Base-by-base conservation (phyloP, 2,329 filamentous ascomycete species). In the Botrytis porri region DNA sequence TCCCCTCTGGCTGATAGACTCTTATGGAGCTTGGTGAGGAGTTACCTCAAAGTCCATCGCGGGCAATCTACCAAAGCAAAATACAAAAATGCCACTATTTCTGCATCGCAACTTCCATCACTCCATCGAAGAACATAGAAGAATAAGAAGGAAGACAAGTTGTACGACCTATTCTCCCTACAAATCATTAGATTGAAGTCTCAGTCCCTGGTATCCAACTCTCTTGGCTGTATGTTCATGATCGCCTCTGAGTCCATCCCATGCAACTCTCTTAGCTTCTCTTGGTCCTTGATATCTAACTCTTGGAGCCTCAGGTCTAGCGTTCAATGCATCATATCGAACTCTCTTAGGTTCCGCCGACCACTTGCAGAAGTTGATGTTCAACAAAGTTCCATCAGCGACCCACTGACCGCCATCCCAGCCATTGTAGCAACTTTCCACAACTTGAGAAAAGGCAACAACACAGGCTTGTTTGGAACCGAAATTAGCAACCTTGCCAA, bases 331-430 rank as follows among this genome's bases (percentile, higher is more conserved):
- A 16, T 45, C 29, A 25, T 22, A 35, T 22, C 41, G 22, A 32
- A 48, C 41, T 25, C 18, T 35, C 41, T 45, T 35, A 14, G n/a
- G 0, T 1, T 64, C 62, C 22, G 29, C 29, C 18, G 41, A 35
- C 62, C 62, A 64, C 45, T 45, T 64, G 20, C 62, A 64, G 29
- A 64, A 64, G 18, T 64, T 45, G 22, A 64, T 45, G 18, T 35
- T 45, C 62, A 64, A 25, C n/a, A 64, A 32, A 45, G 22, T 22
- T 14, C 62, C 62, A 64, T 64, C 29, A 5, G 62, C 62, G 9
- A 48, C 62, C 62, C 62, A 64, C 14, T 64, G 62, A 14, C 62
- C 62, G 20, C 62, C 62, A 64, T 64, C 62, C 62, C 62, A 64
- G 9, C 62, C 62, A 32, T 45, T 20, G 14, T 48, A 35, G 12